These are phyloP conservation scores for Alternaria hordeiaustralica DNA, from an alignment of 2,329 filamentous ascomycete genomes.

Conservation along the genomic window DNA sequence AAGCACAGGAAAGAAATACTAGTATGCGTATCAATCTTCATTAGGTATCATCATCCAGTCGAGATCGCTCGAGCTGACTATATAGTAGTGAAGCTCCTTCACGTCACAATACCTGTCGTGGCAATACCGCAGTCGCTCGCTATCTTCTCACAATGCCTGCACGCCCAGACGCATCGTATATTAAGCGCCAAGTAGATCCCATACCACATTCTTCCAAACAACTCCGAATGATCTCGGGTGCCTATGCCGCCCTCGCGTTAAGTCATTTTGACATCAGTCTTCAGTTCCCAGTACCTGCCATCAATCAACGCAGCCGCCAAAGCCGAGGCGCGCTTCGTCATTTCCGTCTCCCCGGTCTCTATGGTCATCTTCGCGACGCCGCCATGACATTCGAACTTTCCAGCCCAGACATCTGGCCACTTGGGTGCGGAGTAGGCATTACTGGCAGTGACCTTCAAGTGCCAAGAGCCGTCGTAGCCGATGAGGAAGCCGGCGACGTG, in stretches of 20 bases:
- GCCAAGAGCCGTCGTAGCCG: constrained; percentile 28
- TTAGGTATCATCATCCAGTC: too few relatives aligned
- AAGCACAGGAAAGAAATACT: neutral
- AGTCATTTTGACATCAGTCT: constrained; percentile 11
- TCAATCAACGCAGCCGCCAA: constrained; percentile 12
- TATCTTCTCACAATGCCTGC: neutral
- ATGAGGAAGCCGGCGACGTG: constrained; percentile 25
- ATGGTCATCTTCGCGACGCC: constrained; percentile 22
- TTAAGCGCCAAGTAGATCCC: neutral
- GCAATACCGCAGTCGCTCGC: neutral
- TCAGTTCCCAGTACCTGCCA: constrained; percentile 17
- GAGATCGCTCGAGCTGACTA: neutral
- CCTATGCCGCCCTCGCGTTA: neutral
- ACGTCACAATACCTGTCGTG: neutral
- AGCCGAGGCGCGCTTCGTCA: constrained; percentile 11
- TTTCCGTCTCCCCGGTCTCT: constrained; percentile 5
- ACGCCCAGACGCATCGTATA: fast-evolving
- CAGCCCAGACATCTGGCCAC: constrained; percentile 27
- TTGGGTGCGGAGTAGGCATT: constrained; percentile 18
- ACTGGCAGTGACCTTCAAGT: constrained; percentile 12
- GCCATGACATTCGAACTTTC: constrained; percentile 20
- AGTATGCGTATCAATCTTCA: too few relatives aligned
- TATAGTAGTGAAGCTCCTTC: neutral
- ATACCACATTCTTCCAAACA: neutral
- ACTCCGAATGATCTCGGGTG: neutral